A percentile compares a stretch with the other conserved stretches of the same genome.
Conservation (phyloP, 139 green algal genomes). For the Marvania coccoides region DNA sequence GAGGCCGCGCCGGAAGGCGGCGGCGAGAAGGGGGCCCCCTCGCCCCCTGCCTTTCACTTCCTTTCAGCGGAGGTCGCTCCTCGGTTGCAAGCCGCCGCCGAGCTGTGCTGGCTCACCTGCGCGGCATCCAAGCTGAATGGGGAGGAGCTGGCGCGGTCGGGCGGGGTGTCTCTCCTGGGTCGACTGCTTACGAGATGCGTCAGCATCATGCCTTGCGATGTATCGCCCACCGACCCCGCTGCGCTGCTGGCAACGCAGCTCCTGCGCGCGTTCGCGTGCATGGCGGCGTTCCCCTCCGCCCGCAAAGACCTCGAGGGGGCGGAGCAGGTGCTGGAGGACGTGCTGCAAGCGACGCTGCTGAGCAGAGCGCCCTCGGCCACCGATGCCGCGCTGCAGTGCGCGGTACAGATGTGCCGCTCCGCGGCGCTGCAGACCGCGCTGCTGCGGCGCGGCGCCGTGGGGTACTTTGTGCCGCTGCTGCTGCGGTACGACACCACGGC, state of each 20-base stretch:
- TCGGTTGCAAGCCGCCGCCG: constrained; percentile 50
- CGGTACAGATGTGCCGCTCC: constrained; percentile 41
- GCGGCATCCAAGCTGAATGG: constrained; percentile 67
- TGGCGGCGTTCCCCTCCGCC: constrained; percentile 49
- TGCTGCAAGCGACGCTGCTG: constrained; percentile 49
- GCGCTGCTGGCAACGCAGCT: constrained; percentile 46
- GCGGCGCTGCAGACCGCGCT: constrained; percentile 52
- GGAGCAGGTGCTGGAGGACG: constrained; percentile 12
- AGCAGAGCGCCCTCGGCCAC: constrained; percentile 47
- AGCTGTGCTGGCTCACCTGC: constrained; percentile 90
- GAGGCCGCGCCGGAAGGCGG: not conserved
- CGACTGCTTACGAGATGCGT: constrained; percentile 63
- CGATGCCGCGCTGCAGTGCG: constrained; percentile 63
- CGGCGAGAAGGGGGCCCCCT: not conserved
- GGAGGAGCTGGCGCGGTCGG: constrained; percentile 76
- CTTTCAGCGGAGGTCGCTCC: constrained; percentile 31
- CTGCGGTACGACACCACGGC: constrained; percentile 70
- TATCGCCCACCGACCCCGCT: constrained; percentile 21
- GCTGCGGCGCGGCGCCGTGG: constrained; percentile 49
- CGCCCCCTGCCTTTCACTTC: constrained; percentile 31
- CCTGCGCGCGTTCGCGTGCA: constrained; percentile 57
- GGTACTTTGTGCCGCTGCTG: constrained; percentile 65
- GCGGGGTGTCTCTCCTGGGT: constrained; percentile 59
- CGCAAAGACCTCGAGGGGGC: constrained; percentile 32
- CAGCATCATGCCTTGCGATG: constrained; percentile 50